phyloP scores from a whole-genome alignment of 345 rosid species.

The Pistacia vera region DNA sequence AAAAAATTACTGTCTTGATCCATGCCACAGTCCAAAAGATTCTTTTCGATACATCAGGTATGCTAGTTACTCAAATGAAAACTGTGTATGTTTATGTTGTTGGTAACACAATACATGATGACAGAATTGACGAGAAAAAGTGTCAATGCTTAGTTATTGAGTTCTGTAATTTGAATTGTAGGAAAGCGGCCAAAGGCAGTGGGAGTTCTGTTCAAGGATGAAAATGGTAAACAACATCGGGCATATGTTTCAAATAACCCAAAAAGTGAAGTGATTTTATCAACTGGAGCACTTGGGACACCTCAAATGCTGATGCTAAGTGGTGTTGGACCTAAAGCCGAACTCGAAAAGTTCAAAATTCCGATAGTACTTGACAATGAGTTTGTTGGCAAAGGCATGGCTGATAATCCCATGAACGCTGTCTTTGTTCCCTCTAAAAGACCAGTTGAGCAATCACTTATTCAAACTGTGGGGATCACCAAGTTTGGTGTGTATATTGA shows the following conservation, averaged over 20 bases:
- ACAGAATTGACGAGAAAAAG: background rate
- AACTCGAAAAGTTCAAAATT: slow-evolving; percentile 65
- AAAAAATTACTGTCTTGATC: slow-evolving; percentile 66
- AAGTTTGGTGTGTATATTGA: slow-evolving; percentile 88
- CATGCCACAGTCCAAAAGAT: slow-evolving; percentile 80
- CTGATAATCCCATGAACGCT: slow-evolving; percentile 92
- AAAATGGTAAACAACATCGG: slow-evolving; percentile 70
- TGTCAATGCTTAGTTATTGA: no score
- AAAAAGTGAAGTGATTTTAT: slow-evolving; percentile 77
- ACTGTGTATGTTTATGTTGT: background rate
- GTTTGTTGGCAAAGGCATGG: slow-evolving; percentile 88
- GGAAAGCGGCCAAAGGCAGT: slow-evolving; percentile 71
- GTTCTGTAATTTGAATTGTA: slow-evolving; percentile 19
- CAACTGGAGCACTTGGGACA: slow-evolving; percentile 86
- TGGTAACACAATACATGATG: background rate
- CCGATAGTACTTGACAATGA: slow-evolving; percentile 58
- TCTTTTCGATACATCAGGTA: slow-evolving; percentile 70
- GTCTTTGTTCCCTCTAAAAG: slow-evolving; percentile 72
- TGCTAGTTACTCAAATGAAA: background rate
- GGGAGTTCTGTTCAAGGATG: slow-evolving; percentile 86
- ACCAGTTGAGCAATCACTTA: slow-evolving; percentile 70
- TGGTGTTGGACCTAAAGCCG: slow-evolving; percentile 81
- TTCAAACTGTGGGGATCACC: slow-evolving; percentile 93
- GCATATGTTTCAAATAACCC: slow-evolving; percentile 52
- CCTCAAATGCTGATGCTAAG: slow-evolving; percentile 91